Evolutionary conservation across 1,139 yeast genomes (phyloP).

Genomic region (Yamadazyma diospyri): DNA sequence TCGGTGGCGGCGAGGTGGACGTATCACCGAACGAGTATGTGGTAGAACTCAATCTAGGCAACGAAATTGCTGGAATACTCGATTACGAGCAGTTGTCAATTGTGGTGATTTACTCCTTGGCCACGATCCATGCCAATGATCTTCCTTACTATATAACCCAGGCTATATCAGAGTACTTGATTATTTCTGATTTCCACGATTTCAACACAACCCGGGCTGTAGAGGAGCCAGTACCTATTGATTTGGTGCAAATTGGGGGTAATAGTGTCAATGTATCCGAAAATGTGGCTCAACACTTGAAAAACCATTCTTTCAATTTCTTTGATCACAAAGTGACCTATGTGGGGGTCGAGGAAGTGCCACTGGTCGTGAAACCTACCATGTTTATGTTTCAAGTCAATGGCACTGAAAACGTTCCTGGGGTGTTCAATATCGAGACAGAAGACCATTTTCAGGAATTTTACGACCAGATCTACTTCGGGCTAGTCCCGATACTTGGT

Average conservation of each 20-base stretch:
- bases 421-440: neutral
- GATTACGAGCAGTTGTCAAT: constrained; percentile 41
- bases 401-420: neutral
- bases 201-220: neutral
- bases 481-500: neutral
- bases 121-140: constrained; percentile 36
- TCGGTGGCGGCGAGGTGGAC: neutral
- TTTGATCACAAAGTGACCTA: constrained; percentile 5
- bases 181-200: constrained; percentile 14
- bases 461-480: neutral
- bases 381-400: constrained; percentile 1
- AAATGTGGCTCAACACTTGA: constrained; percentile 2
- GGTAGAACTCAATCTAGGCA: constrained; percentile 25
- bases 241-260: constrained; percentile 1
- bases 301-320: constrained; percentile 5
- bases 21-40: constrained; percentile 17
- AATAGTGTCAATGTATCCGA: neutral
- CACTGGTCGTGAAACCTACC: neutral
- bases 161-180: constrained; percentile 28
- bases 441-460: neutral
- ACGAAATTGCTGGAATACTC: constrained; percentile 33
- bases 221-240: constrained; percentile 1
- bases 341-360: neutral
- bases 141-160: constrained; percentile 39
- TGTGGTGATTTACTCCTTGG: constrained; percentile 26